Evolutionary conservation across 2,329 filamentous ascomycete species (phyloP).

Genomic region (Colletotrichum cuscutae): DNA sequence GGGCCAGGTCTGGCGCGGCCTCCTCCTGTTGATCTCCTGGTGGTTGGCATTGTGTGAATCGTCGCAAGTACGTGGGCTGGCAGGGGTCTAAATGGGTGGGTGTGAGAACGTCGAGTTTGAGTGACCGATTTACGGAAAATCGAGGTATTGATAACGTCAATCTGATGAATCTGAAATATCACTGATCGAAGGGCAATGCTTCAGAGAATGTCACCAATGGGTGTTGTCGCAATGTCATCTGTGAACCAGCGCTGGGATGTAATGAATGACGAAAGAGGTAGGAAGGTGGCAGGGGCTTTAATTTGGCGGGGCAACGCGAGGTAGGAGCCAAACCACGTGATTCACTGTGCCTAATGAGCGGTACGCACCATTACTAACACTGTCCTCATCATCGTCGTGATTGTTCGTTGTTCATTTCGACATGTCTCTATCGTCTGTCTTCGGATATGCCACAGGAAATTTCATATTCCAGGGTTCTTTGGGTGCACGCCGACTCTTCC

Average conservation of each 20-base stretch:
- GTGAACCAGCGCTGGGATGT: background rate
- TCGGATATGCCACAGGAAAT: background rate
- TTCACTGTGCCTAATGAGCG: background rate
- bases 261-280: constrained; percentile 35
- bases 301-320: constrained; percentile 67
- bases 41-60: constrained; percentile 57
- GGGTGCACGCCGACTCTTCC: background rate
- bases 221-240: constrained; percentile 6
- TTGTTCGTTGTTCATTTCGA: constrained; percentile 2
- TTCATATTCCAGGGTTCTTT: constrained; percentile 1
- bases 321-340: constrained; percentile 60
- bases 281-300: constrained; percentile 27
- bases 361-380: background rate
- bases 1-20: constrained; percentile 47
- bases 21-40: constrained; percentile 58
- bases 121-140: background rate
- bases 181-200: background rate
- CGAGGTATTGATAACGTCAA: background rate
- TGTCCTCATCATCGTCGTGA: background rate
- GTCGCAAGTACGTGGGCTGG: constrained; percentile 5
- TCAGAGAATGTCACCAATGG: constrained; percentile 22
- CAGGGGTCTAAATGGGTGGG: constrained; percentile 1
- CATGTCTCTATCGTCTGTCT: background rate
- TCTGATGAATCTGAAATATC: background rate
- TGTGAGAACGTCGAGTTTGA: background rate